These are phyloP conservation scores for Calonectria hawksworthii DNA, from an alignment of 2,329 filamentous ascomycete genomes.

Conservation along the genomic window DNA sequence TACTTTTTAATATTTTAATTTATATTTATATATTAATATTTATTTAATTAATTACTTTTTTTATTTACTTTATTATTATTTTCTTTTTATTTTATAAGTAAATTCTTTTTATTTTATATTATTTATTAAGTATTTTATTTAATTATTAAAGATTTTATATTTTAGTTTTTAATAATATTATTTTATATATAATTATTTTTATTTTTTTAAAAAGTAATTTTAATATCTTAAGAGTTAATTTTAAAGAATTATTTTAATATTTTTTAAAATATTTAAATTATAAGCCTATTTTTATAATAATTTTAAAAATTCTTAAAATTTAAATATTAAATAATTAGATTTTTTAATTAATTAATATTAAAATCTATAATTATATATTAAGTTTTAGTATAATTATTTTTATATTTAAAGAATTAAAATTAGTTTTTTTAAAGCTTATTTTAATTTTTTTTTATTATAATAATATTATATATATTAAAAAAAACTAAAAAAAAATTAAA, in stretches of 20 bases:
- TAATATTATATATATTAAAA: too few species aligned
- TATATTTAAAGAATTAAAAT: too few species aligned
- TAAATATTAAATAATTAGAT: neutral
- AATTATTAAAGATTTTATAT: neutral
- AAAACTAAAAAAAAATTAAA: too few species aligned
- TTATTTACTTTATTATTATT: neutral
- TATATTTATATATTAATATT: conserved; percentile 1
- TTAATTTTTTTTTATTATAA: too few species aligned
- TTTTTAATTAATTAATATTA: neutral
- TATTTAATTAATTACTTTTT: conserved; percentile 14
- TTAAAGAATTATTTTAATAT: conserved; percentile 14
- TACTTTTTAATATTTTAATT: neutral
- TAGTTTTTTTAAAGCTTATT: too few species aligned
- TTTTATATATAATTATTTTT: neutral
- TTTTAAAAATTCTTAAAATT: neutral
- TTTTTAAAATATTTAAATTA: conserved; percentile 19
- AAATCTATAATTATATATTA: too few species aligned
- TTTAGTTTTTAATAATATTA: conserved; percentile 3
- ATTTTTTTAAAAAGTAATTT: conserved; percentile 13
- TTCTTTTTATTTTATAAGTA: neutral
- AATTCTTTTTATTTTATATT: conserved; percentile 1
- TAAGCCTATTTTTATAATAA: neutral
- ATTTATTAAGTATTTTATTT: conserved; percentile 16
- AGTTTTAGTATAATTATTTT: too few species aligned
- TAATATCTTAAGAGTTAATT: conserved; percentile 7